A percentile compares a stretch with the other conserved stretches of the same genome.
phyloP scores from a whole-genome alignment of 352 stramenopile genomes.

The Pythium grandisporangium region DNA sequence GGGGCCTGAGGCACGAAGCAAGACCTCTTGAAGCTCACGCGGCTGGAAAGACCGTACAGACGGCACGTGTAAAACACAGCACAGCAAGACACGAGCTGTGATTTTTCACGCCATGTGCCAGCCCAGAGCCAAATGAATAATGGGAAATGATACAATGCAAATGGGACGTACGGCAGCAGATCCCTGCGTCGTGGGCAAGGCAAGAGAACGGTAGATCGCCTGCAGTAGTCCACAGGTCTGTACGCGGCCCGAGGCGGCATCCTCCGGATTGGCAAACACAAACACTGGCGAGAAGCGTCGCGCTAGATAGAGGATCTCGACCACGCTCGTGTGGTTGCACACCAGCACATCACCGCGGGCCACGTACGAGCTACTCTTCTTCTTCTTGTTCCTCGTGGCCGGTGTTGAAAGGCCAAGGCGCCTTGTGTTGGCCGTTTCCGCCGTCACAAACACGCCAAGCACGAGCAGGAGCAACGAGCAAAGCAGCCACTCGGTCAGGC shows the following conservation, averaged over 20 bases:
- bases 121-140: too few relatives aligned
- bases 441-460: slow-evolving; percentile 52
- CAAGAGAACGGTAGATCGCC: slow-evolving; percentile 48
- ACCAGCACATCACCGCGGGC: slow-evolving; percentile 53
- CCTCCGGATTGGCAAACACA: slow-evolving; percentile 48
- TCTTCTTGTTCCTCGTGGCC: slow-evolving; percentile 26
- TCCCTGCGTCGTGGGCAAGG: slow-evolving; percentile 25
- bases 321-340: slow-evolving; percentile 76
- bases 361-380: slow-evolving; percentile 23
- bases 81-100: too few relatives aligned
- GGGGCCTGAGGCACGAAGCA: slow-evolving; percentile 38
- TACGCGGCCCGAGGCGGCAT: slow-evolving; percentile 40
- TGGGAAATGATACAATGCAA: too few relatives aligned
- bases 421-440: slow-evolving; percentile 64
- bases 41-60: too few relatives aligned
- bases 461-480: slow-evolving; percentile 57
- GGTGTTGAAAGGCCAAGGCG: slow-evolving; percentile 49
- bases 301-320: slow-evolving; percentile 72
- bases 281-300: slow-evolving; percentile 75
- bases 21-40: slow-evolving; percentile 65
- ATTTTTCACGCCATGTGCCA: too few relatives aligned
- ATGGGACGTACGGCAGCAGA: slow-evolving; percentile 26
- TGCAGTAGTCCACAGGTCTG: slow-evolving; percentile 58
- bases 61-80: too few relatives aligned
- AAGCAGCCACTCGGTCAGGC: slow-evolving; percentile 59